Percentiles rank a stretch among this genome's conserved stretches.
Evolutionary conservation across 306 rosid genomes (phyloP).

Genomic region (Corylus avellana): DNA sequence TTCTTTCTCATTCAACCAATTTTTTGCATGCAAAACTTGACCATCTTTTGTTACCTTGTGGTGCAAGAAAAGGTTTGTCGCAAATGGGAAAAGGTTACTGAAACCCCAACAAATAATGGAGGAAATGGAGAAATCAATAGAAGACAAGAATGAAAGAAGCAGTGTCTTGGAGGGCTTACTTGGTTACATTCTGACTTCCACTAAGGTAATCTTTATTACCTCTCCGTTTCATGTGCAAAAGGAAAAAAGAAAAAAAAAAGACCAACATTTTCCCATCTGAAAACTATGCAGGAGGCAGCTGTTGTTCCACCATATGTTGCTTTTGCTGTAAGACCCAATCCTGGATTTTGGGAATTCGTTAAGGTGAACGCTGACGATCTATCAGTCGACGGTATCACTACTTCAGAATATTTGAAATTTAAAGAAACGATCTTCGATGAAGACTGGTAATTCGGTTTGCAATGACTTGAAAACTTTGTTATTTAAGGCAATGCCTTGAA

Average conservation of each 20-base stretch:
- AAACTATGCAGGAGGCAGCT: slow-evolving; percentile 69
- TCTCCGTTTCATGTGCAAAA: background rate
- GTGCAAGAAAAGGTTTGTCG: slow-evolving; percentile 20
- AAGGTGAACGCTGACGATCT: slow-evolving; percentile 66
- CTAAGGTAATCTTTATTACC: slow-evolving; percentile 50
- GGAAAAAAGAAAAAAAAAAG: no score
- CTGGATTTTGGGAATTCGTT: slow-evolving; percentile 80
- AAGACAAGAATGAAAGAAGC: slow-evolving; percentile 55
- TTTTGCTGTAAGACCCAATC: slow-evolving; percentile 73
- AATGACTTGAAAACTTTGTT: background rate
- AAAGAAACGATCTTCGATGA: slow-evolving; percentile 64
- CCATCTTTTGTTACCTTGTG: background rate
- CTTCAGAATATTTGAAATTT: slow-evolving; percentile 58
- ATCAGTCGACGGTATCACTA: slow-evolving; percentile 54
- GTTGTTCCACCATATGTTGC: slow-evolving; percentile 77
- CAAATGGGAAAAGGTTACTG: slow-evolving; percentile 64
- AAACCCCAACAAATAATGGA: slow-evolving; percentile 67
- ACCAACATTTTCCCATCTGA: background rate
- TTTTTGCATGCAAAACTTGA: slow-evolving; percentile 7
- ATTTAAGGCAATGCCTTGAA: background rate
- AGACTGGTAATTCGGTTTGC: slow-evolving; percentile 13
- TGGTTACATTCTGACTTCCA: slow-evolving; percentile 62
- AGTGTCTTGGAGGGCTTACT: slow-evolving; percentile 64
- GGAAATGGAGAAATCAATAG: slow-evolving; percentile 64
- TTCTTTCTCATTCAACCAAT: background rate